Base-by-base conservation (phyloP, 371 early-diverging fungal species). In the Zopfochytrium polystomum region DNA sequence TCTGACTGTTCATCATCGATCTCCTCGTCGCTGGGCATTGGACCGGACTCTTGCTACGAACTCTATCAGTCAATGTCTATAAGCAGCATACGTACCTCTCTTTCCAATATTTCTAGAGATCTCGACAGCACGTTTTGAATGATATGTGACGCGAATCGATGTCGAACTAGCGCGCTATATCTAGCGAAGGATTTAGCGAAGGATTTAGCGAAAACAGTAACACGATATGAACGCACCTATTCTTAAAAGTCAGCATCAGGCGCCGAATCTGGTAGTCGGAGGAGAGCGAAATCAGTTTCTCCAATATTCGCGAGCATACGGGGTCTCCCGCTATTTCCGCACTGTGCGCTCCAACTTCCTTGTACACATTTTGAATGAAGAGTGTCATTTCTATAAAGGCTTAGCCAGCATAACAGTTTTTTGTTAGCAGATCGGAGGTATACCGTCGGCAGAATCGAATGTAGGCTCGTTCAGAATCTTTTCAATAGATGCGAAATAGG, bases 71-170 rank as follows among this genome's bases (percentile, higher is more conserved):
- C 33, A 31, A 7, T 2, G n/a, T 3, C 23, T 46, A 9, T 18
- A 52, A 45, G 31, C 22, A n/a, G 1, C 57, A 45, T 46, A 9
- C 9, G 1, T 33, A 87, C 81, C 65, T 91, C 91, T 30, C 85
- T 74, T 52, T 90, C 89, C 7, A 91, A 80, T 13, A 86, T 80
- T 53, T 85, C 84, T 0, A 87, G 85, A n/a, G 84, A 81, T 5
- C 90, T 68, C 0, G 82, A 78, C 52, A 91, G 66, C 9, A 90
- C 62, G 2, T 90, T 88, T 70, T 93, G 93, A 51, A 82, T 80
- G 1, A 90, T 91, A 52, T 93, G 93, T 2, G 91, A 91, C 3
- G 87, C 91, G 59, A 89, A 91, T 49, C 87, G 86, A 70, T 93
- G 90, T 3, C 85, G 79, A 45, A 89, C 87, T 44, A 91, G 75